Evolutionary conservation across 805 yeast genomes (phyloP), one percentile per base, ranked within the genome.

Genomic region (Metschnikowia anglica): DNA sequence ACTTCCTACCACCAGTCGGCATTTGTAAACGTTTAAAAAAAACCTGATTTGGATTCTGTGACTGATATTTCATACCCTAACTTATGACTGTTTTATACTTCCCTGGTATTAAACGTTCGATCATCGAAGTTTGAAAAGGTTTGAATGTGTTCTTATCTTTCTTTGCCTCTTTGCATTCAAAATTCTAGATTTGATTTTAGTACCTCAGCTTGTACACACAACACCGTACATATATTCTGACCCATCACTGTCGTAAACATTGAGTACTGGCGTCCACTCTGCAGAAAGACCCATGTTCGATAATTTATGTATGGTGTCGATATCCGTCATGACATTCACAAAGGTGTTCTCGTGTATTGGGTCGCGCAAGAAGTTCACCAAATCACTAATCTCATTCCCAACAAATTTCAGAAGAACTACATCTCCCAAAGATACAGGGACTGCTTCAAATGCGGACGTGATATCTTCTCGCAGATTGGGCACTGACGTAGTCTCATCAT

Each of bases 201-300:
- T 13, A 3, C 16, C 26, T 29, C 25, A 29, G 11, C 13, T 41
- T 25, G 43, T 33, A 51, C 52, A 52, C n/a, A 43, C 17, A 13
- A 47, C 44, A 12, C 43, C 50, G 24, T 32, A 53, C 12, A 21
- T 27, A 34, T 29, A 31, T 15, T 31, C 23, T 23, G 23, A 17
- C 19, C 52, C 55, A 12, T 38, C 40, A 28, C 36, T 38, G 35
- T 51, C 49, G 44, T 48, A 51, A 12, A 51, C 48, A 5, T 32
- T 32, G 25, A 44, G 31, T 10, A 51, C 56, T 4, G 56, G 56
- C 7, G 39, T 31, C 54, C 53, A 53, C 16, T 53, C 53, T 8
- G 56, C 56, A 12, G 34, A 27, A 21, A 47, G 33, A 13, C 48
- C 55, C 43, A 43, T 21, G 28, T 41, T 39, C 7, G 46, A 25